Base-by-base conservation (phyloP, 495 filamentous ascomycete genomes). In the Talaromyces stipitatus region DNA sequence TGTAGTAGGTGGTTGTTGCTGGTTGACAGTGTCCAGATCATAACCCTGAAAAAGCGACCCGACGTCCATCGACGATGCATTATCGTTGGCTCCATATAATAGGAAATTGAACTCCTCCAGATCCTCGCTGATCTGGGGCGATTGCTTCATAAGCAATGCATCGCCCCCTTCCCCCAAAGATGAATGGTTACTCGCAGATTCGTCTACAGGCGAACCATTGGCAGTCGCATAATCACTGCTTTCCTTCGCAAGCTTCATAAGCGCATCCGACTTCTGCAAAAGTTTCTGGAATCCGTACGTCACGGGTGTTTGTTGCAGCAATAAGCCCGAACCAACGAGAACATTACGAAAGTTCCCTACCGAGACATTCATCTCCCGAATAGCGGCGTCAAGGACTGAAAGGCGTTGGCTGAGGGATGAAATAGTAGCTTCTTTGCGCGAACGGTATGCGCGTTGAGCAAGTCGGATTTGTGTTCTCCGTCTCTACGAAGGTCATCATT, bases 391-490 rank as follows among this genome's bases (percentile, higher is more conserved):
- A 23, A 95, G 75, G 28, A 81, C 77, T 26, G 82, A 69, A 23
- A 91, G 87, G 52, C 82, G 78, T 32, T 77, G 76, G 58, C 88
- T 86, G 6, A 94, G 75, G 1, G 84, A 82, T n/a, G 81, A 78
- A 50, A 95, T 89, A 2, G 86, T 88, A 22, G 80, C 87, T 65
- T 95, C 89, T 65, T 94, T 92, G 14, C 90, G 84, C 60, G 88
- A 82, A 9, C 90, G 84, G 63, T 95, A 95, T 2, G 90, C 89
- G 29, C 90, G 78, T 64, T 95, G 90, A 9, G 90, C 90, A 55
- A 94, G 78, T 33, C 90, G 84, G 55, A 92, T 92, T 70, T 95
- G 90, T n/a, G 87, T 91, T 51, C 90, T 81, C 30, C 90, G 84
- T 48, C 89, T 83, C 89, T 95, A 62, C 24, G 7, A 0, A 36